These are phyloP conservation scores for Uronychia setigera DNA, from an alignment of 73 alveolate species.

Conservation along the genomic window DNA sequence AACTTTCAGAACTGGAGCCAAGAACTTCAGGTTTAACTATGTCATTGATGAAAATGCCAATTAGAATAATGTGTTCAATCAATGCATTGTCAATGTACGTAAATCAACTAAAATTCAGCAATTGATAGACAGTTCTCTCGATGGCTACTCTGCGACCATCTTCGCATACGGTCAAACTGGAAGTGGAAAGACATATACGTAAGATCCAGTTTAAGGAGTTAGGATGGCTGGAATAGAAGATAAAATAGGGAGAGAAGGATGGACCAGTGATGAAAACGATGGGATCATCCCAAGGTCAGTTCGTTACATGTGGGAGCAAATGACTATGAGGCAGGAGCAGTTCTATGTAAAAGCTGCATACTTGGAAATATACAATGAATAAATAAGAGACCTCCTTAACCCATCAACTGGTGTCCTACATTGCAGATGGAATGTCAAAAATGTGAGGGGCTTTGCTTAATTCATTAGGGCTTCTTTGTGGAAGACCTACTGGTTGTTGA, in stretches of 20 bases:
- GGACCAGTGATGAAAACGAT: constrained; percentile 84
- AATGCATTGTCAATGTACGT: constrained; percentile 76
- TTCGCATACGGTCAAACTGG: constrained; percentile 98
- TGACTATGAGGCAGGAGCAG: constrained; percentile 85
- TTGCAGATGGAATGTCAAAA: constrained; percentile 96
- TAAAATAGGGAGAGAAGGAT: constrained; percentile 84
- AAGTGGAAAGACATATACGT: constrained; percentile 95
- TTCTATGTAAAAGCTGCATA: constrained; percentile 93
- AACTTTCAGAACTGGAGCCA: too few relatives aligned
- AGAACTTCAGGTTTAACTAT: constrained; percentile 88
- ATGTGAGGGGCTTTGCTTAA: constrained; percentile 86
- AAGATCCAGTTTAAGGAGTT: too few relatives aligned
- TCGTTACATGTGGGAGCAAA: constrained; percentile 87
- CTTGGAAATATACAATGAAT: constrained; percentile 93
- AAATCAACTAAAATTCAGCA: constrained; percentile 13
- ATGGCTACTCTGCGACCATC: constrained; percentile 94
- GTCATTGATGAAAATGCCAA: constrained; percentile 89
- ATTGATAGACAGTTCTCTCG: constrained; percentile 89
- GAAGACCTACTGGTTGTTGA: constrained; percentile 98
- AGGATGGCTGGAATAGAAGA: constrained; percentile 92
- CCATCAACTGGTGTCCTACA: constrained; percentile 84
- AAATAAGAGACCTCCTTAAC: constrained; percentile 90
- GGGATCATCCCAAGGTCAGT: constrained; percentile 94
- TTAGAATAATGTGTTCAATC: constrained; percentile 87
- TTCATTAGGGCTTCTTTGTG: constrained; percentile 99